Base-by-base conservation (phyloP, 1,284 basidiomycete genomes). In the Leccinum pachyderme region DNA sequence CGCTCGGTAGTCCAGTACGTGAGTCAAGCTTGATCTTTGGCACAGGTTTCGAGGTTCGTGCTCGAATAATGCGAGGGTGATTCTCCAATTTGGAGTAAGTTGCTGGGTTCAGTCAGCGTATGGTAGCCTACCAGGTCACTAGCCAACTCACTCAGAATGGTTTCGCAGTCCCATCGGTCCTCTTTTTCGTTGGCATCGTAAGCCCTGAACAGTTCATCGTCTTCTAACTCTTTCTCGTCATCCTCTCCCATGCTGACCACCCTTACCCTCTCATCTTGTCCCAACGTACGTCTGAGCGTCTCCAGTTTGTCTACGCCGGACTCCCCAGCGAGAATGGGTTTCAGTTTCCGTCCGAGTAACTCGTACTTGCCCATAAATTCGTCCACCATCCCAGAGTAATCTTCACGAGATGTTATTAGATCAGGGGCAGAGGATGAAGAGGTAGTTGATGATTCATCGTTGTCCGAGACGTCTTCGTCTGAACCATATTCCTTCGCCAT, bases 81-180 rank as follows among this genome's bases (percentile, higher is more conserved):
- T 98, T 98, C 70, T 96, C 95, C 4, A 96, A 78, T 67, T 95
- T 98, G 15, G 92, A 91, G 69, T 95, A 95, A 1, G 94, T 97
- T n/a, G 88, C 94, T 96, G 66, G 15, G n/a, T 32, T 44, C 39
- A n/a, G 29, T 69, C 35, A 69, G 60, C 7, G 47, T 37, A n/a
- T 27, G 37, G 4, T 7, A 25, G 13, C 25, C 9, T 25, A 13
- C 28, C 41, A 28, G 27, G 24, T 48, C 15, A 50, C 41, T 24
- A 22, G 45, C n/a, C n/a, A 27, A 79, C 89, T 71, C 69, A 95
- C 95, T 87, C 2, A 98, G 77, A 51, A 98, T 90, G 0, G 92
- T 95, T 73, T 98, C 93, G 56, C 92, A 95, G 69, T 98, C 95
- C 95, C 95, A 98, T 58, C 86, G 79, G 58, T 92, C 87, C 62